A percentile compares a stretch with the other conserved stretches of the same genome.
Evolutionary conservation across 352 stramenopile genomes (phyloP).

Genomic region (Phytopythium sindhum): DNA sequence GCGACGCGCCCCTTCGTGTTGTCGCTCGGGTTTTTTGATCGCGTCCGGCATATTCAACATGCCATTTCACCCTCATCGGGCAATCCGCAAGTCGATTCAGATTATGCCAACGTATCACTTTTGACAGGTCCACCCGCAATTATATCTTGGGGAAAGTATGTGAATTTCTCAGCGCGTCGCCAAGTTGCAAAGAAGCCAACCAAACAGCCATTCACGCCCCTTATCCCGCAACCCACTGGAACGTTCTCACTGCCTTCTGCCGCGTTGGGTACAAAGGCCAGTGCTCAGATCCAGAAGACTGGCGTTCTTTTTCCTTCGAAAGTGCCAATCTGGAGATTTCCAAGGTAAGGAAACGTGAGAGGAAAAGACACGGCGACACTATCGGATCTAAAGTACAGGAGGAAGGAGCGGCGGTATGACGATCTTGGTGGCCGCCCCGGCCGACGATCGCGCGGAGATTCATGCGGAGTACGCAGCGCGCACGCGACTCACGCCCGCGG

Average conservation of each 20-base stretch:
- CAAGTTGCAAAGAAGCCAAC: neutral
- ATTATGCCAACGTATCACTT: neutral
- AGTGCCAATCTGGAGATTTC: neutral
- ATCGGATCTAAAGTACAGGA: neutral
- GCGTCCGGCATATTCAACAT: neutral
- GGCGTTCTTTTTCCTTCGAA: neutral
- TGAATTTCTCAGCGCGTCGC: slow-evolving; percentile 1
- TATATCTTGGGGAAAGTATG: neutral
- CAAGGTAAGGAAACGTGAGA: neutral
- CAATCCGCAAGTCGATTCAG: neutral
- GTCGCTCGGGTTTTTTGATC: neutral
- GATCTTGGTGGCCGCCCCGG: neutral
- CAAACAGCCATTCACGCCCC: slow-evolving; percentile 6
- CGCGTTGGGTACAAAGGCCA: neutral
- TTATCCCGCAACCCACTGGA: neutral
- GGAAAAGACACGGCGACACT: neutral
- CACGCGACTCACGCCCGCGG: slow-evolving; percentile 3
- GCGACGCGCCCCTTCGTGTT: neutral
- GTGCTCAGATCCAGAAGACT: neutral
- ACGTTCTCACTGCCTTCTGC: neutral
- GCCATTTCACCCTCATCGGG: neutral
- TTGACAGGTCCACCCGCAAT: neutral
- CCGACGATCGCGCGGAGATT: neutral
- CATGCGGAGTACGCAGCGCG: neutral
- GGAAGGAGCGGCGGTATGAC: neutral